Evolutionary conservation across 2,329 filamentous ascomycete species (phyloP), one percentile per base, ranked within the genome.

Genomic region (Cyphellophora attinorum): DNA sequence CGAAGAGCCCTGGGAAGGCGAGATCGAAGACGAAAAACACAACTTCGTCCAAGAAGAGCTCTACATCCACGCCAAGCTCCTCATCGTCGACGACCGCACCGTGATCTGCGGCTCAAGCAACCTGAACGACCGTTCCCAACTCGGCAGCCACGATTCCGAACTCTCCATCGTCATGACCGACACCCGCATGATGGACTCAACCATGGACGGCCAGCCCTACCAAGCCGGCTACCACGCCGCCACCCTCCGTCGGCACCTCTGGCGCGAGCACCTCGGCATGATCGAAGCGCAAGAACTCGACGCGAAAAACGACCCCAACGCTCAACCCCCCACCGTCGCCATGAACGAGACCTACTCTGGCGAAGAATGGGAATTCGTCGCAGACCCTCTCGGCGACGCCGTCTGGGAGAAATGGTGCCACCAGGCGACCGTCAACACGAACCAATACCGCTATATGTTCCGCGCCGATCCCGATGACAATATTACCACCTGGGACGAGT

Each of bases 131-230:
- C 67, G 75, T 36, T 88, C 81, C 3, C 83, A 94, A 61, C 72
- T 93, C 3, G 85, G 85, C 21, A 71, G 75, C 38, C 85, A 91
- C 58, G 86, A 93, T 60, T 85, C 79, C 1, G 86, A 94, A 55
- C 85, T 94, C 36, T 85, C 85, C n/a, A 81, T 93, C 44, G 71
- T 93, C 38, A 83, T 94, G 51, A 81, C 91, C 55, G 85, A 93
- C 53, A 72, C 76, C 2, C 74, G 78, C 1, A 64, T 76, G 2
- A 64, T 93, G 11, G 72, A 81, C 11, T 79, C 77, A 12, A 61
- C 58, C 40, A 93, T 94, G 83, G 71, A 79, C 43, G 83, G 84
- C 3, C 64, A 68, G 14, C 75, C 75, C 0, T 93, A 72, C 63
- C 70, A 67, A 19, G 89, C 84, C 5, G 79, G 78, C 6, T 71